Percentiles rank a stretch among this genome's conserved stretches.
phyloP scores from a whole-genome alignment of 106 monocot genomes.

The Dendrobium catenatum region DNA sequence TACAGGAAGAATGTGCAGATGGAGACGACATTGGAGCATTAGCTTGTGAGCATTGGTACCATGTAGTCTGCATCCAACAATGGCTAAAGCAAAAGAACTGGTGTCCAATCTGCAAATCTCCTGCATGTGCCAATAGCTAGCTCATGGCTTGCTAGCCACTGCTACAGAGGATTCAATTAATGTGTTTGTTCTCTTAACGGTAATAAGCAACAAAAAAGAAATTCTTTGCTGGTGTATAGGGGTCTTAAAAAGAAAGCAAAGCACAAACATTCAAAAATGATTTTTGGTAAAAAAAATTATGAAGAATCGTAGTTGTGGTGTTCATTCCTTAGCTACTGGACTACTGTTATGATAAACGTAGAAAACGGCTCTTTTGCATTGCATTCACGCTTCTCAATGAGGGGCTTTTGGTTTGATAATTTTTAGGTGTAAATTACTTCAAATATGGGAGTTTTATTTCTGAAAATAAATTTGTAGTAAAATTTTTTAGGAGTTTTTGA shows the following conservation, averaged over 20 bases:
- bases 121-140: conserved; percentile 1
- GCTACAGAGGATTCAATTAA: neutral
- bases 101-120: conserved; percentile 77
- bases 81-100: conserved; percentile 76
- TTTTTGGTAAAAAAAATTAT: neutral
- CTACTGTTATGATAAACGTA: no score
- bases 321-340: no score
- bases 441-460: no score
- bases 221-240: neutral
- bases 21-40: conserved; percentile 54
- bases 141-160: neutral
- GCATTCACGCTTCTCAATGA: no score
- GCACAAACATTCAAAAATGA: neutral
- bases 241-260: neutral
- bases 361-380: no score
- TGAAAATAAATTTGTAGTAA: no score
- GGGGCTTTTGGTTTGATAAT: no score
- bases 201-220: neutral
- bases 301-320: neutral
- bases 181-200: neutral
- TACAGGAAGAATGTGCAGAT: conserved; percentile 57
- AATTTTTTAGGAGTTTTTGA: no score
- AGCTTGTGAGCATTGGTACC: conserved; percentile 52
- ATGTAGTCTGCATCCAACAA: conserved; percentile 49
- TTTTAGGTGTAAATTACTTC: no score